Base-by-base conservation (phyloP, 1,139 yeast species). In the Diutina siamensis region DNA sequence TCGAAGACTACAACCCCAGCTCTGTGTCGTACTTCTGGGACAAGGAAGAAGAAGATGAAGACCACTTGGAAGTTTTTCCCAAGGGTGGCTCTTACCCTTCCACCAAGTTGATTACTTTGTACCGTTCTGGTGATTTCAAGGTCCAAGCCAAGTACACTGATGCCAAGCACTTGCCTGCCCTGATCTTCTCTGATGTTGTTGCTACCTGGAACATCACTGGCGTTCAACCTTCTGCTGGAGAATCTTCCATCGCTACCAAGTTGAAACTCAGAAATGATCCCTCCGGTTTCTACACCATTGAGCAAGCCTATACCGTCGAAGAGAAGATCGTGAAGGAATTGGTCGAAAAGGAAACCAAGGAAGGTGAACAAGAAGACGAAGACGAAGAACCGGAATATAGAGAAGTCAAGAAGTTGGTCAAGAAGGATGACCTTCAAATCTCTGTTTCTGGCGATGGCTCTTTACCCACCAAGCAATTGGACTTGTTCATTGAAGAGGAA, bases 21-120 rank as follows among this genome's bases (percentile, higher is more conserved):
- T 80, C 96, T 44, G 97, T 94, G 55, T 84, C 97, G 46, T 94
- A 87, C 79, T 78, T 71, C 68, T 94, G 98, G 98, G 94, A 83
- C 62, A 78, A 89, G 65, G 88, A 86, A 64, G 89, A 79, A 51
- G 97, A 86, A 66, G 95, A 87, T 55, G 85, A 86, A 50, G 89
- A 82, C 62, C 89, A 85, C 64, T 74, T 92, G 66, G 97, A 92
- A 72, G 98, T 92, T 49, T 92, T 92, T 94, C 94, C 97, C 63
- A 78, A 78, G 60, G 95, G 95, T 52, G 89, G 95, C 50, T 62
- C 77, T 50, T 88, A 80, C 85, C 99, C 99, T 69, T 79, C 92
- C 50, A 88, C 97, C 55, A 92, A 92, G 77, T 80, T 88, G 62
- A 86, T 94, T 62, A 92, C 98, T 49, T 76, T 92, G 62, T 88